Percentiles rank a stretch among this genome's conserved stretches.
Conservation (phyloP, 495 filamentous ascomycete genomes). For the Penicillium pulvis region DNA sequence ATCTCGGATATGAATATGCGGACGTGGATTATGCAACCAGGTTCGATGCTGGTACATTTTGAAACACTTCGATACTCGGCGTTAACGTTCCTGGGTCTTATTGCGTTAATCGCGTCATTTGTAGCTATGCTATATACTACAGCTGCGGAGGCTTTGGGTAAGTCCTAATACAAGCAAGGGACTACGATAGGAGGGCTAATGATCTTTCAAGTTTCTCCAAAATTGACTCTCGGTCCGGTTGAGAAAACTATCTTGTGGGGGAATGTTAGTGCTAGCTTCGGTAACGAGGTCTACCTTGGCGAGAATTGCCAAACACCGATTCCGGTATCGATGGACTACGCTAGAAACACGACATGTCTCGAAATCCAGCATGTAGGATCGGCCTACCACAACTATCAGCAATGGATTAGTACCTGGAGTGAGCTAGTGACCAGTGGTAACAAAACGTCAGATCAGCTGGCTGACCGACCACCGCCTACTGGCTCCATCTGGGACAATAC, state of each 20-base stretch:
- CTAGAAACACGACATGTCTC: conserved; percentile 57
- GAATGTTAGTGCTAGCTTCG: conserved; percentile 58
- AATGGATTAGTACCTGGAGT: conserved; percentile 52
- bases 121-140: conserved; percentile 72
- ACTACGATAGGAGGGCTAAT: background rate
- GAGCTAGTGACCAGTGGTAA: conserved; percentile 36
- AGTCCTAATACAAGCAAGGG: background rate
- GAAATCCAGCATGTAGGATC: conserved; percentile 64
- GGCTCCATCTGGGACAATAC: conserved; percentile 67
- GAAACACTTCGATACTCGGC: conserved; percentile 62
- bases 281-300: conserved; percentile 55
- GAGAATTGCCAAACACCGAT: conserved; percentile 63
- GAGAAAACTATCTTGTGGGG: conserved; percentile 50
- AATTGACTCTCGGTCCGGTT: conserved; percentile 55
- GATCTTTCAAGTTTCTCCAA: conserved; percentile 56
- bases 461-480: conserved; percentile 50
- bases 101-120: conserved; percentile 61
- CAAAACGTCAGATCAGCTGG: conserved; percentile 37
- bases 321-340: conserved; percentile 31
- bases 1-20: conserved; percentile 72
- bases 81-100: conserved; percentile 56
- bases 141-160: conserved; percentile 66
- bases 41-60: conserved; percentile 68
- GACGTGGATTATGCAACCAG: conserved; percentile 62
- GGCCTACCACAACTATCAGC: conserved; percentile 56